These are phyloP conservation scores for Penicillium bovifimosum DNA, from an alignment of 495 filamentous ascomycete genomes.

Conservation along the genomic window DNA sequence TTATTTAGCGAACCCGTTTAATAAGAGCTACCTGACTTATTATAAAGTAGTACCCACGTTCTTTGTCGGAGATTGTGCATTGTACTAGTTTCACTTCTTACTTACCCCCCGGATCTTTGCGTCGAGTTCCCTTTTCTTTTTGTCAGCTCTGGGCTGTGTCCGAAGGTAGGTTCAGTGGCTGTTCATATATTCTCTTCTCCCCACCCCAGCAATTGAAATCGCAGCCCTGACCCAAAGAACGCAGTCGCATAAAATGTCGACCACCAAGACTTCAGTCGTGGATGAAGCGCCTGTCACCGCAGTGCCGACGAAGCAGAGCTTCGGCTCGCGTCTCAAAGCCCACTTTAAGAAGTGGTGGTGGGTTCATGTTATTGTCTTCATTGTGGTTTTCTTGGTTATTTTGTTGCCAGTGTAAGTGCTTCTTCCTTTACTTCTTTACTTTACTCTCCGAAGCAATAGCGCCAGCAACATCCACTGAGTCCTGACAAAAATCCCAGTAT, in stretches of 20 bases:
- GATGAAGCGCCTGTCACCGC: constrained; percentile 9
- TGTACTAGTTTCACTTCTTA: background rate
- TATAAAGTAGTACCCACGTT: constrained; percentile 12
- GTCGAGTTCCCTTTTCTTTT: background rate
- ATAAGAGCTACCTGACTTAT: constrained; percentile 2
- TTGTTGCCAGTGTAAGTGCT: constrained; percentile 66
- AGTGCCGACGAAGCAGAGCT: constrained; percentile 24
- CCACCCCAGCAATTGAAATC: background rate
- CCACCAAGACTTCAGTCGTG: constrained; percentile 22
- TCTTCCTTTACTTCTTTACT: no score
- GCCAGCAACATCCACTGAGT: no score
- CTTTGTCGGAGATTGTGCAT: background rate
- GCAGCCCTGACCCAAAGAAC: background rate
- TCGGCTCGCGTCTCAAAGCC: constrained; percentile 32
- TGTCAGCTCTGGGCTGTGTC: background rate
- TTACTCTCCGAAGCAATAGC: no score
- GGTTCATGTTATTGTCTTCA: constrained; percentile 57
- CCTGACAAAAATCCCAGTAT: no score
- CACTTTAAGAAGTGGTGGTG: constrained; percentile 66
- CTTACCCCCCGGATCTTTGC: background rate
- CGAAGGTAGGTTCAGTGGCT: background rate
- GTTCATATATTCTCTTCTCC: background rate
- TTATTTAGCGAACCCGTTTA: background rate
- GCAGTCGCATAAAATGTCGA: constrained; percentile 23
- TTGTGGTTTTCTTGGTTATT: constrained; percentile 54